A percentile compares a stretch with the other conserved stretches of the same genome.
Evolutionary conservation across 2,329 filamentous ascomycete species (phyloP).

Genomic region (Diaporthe amygdali): DNA sequence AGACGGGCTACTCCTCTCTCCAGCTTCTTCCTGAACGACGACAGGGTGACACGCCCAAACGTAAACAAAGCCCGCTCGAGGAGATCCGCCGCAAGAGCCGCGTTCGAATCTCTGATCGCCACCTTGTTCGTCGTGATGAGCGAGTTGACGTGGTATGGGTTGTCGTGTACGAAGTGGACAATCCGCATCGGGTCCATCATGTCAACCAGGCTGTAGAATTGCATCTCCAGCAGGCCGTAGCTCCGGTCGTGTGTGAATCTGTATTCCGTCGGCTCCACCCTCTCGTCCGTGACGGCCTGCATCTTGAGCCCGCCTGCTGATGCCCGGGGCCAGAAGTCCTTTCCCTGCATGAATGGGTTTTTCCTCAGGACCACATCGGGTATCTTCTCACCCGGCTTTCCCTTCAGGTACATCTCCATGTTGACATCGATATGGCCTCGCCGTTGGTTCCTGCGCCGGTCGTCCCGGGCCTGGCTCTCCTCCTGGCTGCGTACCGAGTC

Average conservation of each 20-base stretch:
- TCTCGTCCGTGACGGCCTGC: slow-evolving; percentile 57
- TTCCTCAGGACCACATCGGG: slow-evolving; percentile 74
- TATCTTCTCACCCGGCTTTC: slow-evolving; percentile 66
- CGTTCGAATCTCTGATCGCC: slow-evolving; percentile 88
- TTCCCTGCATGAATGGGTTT: slow-evolving; percentile 86
- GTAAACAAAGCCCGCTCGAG: slow-evolving; percentile 91
- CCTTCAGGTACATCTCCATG: slow-evolving; percentile 58
- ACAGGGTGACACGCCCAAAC: slow-evolving; percentile 87
- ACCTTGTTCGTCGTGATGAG: slow-evolving; percentile 94
- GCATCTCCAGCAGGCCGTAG: slow-evolving; percentile 76
- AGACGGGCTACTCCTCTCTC: slow-evolving; percentile 80
- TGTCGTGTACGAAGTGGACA: slow-evolving; percentile 73
- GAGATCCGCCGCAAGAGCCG: slow-evolving; percentile 83
- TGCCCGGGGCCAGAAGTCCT: slow-evolving; percentile 83
- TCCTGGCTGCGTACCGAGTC: slow-evolving; percentile 58
- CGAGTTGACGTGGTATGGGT: slow-evolving; percentile 91
- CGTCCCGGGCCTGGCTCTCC: slow-evolving; percentile 45
- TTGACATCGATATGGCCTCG: slow-evolving; percentile 46
- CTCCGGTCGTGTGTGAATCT: slow-evolving; percentile 74
- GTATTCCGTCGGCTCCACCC: slow-evolving; percentile 71
- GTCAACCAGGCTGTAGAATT: slow-evolving; percentile 82
- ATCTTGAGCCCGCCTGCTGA: slow-evolving; percentile 84
- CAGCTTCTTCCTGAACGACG: slow-evolving; percentile 78
- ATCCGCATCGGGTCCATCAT: slow-evolving; percentile 84
- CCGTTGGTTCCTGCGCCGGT: slow-evolving; percentile 45